phyloP scores from a whole-genome alignment of 306 rosid species.

The Citrullus mucosospermus region DNA sequence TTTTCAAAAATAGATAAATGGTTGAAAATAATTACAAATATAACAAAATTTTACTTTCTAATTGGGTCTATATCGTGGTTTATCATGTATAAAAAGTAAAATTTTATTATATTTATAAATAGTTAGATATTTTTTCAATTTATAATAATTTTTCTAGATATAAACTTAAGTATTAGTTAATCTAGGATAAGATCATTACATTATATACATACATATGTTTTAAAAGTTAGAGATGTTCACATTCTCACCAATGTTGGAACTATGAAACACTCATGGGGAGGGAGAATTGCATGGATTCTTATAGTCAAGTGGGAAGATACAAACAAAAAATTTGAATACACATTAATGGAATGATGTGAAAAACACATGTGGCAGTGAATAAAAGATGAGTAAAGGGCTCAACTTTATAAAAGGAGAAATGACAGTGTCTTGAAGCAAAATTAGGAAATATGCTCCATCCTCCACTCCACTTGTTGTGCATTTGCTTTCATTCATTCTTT shows the following conservation, averaged over 20 bases:
- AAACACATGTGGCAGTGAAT: neutral
- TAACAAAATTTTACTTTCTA: no score
- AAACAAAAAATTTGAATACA: neutral
- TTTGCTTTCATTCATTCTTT: neutral
- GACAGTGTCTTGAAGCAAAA: neutral
- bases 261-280: neutral
- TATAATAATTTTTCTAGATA: no score
- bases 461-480: neutral
- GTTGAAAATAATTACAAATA: no score
- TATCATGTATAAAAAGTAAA: no score
- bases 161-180: no score
- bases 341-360: neutral
- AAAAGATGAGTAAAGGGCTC: neutral
- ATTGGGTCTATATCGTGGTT: no score
- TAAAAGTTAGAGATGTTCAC: neutral
- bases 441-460: neutral
- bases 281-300: neutral
- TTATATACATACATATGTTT: no score
- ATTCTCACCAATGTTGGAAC: neutral
- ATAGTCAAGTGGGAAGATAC: neutral
- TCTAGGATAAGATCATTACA: no score
- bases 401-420: slow-evolving; percentile 1
- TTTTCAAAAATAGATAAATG: no score
- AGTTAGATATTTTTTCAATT: no score
- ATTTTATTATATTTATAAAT: no score